phyloP scores from a whole-genome alignment of 2,329 filamentous ascomycete species.

The Exophiala calicioides region DNA sequence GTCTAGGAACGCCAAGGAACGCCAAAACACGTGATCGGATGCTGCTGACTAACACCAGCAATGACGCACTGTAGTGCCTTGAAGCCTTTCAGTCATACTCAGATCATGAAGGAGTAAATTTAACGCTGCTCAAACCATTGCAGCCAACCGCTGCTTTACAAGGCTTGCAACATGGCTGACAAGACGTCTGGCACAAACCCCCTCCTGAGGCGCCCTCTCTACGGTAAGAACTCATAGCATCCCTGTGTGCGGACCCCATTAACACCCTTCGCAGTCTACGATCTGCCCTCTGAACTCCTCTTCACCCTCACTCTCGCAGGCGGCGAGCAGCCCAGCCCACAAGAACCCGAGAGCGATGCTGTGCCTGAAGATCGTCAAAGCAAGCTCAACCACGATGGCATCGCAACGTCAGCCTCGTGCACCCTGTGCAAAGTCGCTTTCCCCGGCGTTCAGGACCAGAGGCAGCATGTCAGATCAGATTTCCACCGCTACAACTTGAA shows the following conservation, averaged over 20 bases:
- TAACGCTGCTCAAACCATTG: too few relatives aligned
- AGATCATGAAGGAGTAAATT: not conserved
- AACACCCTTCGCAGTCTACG: conserved; percentile 64
- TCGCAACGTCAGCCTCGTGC: conserved; percentile 68
- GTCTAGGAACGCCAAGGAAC: conserved; percentile 3
- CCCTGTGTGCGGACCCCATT: not conserved
- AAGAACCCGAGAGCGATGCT: conserved; percentile 16
- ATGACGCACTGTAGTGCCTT: not conserved
- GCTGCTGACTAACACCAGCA: not conserved
- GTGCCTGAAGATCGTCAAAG: not conserved
- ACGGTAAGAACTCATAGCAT: conserved; percentile 41
- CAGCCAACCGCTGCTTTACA: not conserved
- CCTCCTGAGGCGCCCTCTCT: conserved; percentile 52
- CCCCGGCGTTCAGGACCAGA: conserved; percentile 73
- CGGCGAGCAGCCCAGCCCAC: conserved; percentile 25
- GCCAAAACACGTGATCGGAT: conserved; percentile 8
- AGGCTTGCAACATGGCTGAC: conserved; percentile 9
- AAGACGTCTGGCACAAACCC: conserved; percentile 23
- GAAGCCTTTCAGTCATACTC: not conserved
- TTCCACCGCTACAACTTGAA: conserved; percentile 94
- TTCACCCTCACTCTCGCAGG: conserved; percentile 59
- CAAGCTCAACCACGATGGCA: conserved; percentile 38
- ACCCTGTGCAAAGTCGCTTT: conserved; percentile 76
- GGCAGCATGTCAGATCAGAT: conserved; percentile 84
- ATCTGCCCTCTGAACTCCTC: conserved; percentile 74